Conservation (phyloP, 768 basidiomycete genomes). For the Paxillus ammoniavirescens region DNA sequence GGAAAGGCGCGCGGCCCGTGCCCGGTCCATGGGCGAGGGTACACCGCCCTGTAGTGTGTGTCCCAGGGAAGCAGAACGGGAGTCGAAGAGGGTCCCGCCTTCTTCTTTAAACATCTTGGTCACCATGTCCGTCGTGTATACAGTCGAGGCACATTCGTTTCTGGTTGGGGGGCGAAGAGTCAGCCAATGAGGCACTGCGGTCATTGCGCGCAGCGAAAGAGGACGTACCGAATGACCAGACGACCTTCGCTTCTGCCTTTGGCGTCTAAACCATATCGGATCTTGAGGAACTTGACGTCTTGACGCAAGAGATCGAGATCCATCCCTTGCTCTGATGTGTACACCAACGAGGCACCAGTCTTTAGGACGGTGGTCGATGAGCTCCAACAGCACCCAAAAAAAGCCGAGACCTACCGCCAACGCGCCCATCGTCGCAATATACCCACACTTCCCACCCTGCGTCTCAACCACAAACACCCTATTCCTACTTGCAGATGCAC, state of each 20-base stretch:
- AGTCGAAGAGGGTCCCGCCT: constrained; percentile 88
- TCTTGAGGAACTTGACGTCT: constrained; percentile 87
- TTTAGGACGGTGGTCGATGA: constrained; percentile 27
- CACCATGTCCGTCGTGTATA: constrained; percentile 90
- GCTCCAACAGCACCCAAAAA: background rate
- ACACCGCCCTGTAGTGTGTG: constrained; percentile 97
- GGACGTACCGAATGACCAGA: constrained; percentile 79
- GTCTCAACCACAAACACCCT: constrained; percentile 98
- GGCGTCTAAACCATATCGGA: constrained; percentile 79
- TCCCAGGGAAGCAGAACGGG: constrained; percentile 92
- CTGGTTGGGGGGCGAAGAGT: constrained; percentile 36
- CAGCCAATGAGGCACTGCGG: background rate
- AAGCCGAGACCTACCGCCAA: constrained; percentile 67
- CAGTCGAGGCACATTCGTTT: constrained; percentile 80
- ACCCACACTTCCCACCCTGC: constrained; percentile 95
- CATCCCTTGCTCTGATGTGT: constrained; percentile 92
- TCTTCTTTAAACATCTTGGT: constrained; percentile 95
- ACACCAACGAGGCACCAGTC: constrained; percentile 91
- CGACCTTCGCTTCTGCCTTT: constrained; percentile 92
- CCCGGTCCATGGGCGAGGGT: constrained; percentile 92
- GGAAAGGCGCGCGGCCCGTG: constrained; percentile 85
- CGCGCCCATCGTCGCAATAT: constrained; percentile 93
- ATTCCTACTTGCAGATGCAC: constrained; percentile 93
- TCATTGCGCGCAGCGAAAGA: background rate
- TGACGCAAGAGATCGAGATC: constrained; percentile 73